phyloP scores from a whole-genome alignment of 148 eudicot species.

The Persicaria maculosa region DNA sequence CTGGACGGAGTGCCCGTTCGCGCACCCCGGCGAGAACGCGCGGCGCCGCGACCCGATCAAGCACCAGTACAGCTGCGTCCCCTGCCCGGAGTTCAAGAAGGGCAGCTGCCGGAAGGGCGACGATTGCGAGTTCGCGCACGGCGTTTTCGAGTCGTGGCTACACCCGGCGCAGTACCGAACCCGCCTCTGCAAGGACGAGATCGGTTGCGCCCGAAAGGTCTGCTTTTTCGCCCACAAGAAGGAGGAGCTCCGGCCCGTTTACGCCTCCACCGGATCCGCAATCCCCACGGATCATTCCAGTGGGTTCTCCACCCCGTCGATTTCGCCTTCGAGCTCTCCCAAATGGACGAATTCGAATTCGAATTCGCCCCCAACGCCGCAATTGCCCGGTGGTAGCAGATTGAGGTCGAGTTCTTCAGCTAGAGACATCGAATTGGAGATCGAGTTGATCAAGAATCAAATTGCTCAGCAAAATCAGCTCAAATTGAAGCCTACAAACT shows the following conservation, averaged over 20 bases:
- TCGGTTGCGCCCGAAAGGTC: not conserved
- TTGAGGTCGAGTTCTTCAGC: constrained; percentile 10
- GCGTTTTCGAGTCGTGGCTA: constrained; percentile 12
- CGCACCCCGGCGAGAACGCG: constrained; percentile 13
- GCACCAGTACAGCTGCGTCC: constrained; percentile 9
- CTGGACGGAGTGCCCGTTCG: constrained; percentile 13
- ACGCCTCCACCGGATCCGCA: constrained; percentile 12
- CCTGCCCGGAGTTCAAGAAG: constrained; percentile 14
- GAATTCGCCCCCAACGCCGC: not conserved
- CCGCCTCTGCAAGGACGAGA: constrained; percentile 10
- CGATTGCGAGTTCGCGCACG: constrained; percentile 12
- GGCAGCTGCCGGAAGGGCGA: not conserved
- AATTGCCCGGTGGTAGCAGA: not conserved
- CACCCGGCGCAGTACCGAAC: constrained; percentile 11
- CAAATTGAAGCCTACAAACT: constrained; percentile 30
- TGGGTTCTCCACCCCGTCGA: not conserved
- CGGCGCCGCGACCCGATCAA: constrained; percentile 3
- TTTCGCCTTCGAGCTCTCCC: not conserved
- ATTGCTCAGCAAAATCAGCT: constrained; percentile 30
- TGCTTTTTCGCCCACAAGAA: constrained; percentile 11
- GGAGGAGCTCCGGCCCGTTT: constrained; percentile 11
- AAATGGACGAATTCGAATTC: not conserved
- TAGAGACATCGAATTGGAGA: constrained; percentile 60
- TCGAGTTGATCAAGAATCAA: constrained; percentile 46
- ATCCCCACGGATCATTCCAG: not conserved